Conservation (phyloP, 805 yeast genomes). For the Kurtzmaniella fragi region DNA sequence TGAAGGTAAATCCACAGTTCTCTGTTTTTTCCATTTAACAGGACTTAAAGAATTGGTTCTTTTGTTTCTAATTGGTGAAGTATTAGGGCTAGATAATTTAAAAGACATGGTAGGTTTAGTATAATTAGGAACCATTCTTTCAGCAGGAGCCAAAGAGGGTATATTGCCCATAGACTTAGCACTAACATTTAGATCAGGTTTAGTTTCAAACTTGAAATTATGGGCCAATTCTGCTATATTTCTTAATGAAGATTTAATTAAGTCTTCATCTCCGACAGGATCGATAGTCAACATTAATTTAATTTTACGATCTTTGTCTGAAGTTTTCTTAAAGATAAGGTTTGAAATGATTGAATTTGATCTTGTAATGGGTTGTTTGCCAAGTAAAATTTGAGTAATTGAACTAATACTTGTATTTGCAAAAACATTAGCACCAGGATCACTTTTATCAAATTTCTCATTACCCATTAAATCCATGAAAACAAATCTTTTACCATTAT, state of each 20-base stretch:
- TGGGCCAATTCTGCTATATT: conserved; percentile 20
- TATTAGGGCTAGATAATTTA: conserved; percentile 1
- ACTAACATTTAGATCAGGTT: conserved; percentile 1
- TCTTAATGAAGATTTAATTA: conserved; percentile 21
- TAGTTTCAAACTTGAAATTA: conserved; percentile 10
- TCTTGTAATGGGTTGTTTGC: conserved; percentile 6
- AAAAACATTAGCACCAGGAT: conserved; percentile 14
- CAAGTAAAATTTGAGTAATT: conserved; percentile 19
- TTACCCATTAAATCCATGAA: conserved; percentile 26
- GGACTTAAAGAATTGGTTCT: neutral
- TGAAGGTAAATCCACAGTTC: neutral
- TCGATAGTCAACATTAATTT: conserved; percentile 24
- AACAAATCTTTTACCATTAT: conserved; percentile 13
- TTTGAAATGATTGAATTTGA: conserved; percentile 23
- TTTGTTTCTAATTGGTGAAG: neutral
- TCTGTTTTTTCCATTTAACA: neutral
- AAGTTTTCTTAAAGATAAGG: conserved; percentile 16
- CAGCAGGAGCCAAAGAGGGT: neutral
- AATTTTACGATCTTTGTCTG: conserved; percentile 7
- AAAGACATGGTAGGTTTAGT: conserved; percentile 30
- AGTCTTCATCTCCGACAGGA: conserved; percentile 16
- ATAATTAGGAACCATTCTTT: conserved; percentile 16
- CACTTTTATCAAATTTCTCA: conserved; percentile 17
- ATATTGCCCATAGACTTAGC: conserved; percentile 1
- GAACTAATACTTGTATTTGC: conserved; percentile 24